Evolutionary conservation across 441 rosid species (phyloP), one percentile per base, ranked within the genome.

Genomic region (Croton setiger): DNA sequence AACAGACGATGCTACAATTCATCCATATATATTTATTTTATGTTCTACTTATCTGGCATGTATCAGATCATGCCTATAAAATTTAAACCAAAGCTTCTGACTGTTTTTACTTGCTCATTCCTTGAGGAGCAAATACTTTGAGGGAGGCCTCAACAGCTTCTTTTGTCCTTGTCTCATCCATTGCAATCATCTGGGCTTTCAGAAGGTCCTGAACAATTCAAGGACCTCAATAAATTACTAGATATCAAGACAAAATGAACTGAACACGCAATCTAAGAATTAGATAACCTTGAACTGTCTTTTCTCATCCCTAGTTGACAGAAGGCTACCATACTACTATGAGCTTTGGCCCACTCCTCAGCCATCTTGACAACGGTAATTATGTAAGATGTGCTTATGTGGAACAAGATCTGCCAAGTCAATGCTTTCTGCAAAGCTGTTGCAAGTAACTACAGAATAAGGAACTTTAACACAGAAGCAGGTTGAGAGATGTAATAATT

Each of bases 141-240:
- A 88, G 88, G 73, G 97, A 81, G 68, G 94, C 87, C 67, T 85
- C 96, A 13, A 77, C 78, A 54, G 99, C 98, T 90, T 92, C 98
- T 83, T 77, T 83, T n/a, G 77, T 88, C 90, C 81, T 94, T 94
- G 73, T 94, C 98, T 94, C 99, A 61, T 94, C 98, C 37, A 74
- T 36, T 17, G 94, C 75, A 74, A 81, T 65, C 94, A 84, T 88
- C 85, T 76, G 79, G 74, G 87, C 78, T 76, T 87, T 94, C 31
- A 94, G 80, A 75, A 87, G 85, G 68, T 87, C 97, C 98, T 94
- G 78, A 70, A 68, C 78, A 67, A 63, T 73, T 54, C 71, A 71
- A 74, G 67, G 61, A 36, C 56, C 43, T 59, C 41, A 69, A 47
- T 54, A 77, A 45, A 67, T 71, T 60, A 74, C 55, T 39, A 36